Evolutionary conservation across 768 basidiomycete species (phyloP).

Genomic region (Trametes coccinea): DNA sequence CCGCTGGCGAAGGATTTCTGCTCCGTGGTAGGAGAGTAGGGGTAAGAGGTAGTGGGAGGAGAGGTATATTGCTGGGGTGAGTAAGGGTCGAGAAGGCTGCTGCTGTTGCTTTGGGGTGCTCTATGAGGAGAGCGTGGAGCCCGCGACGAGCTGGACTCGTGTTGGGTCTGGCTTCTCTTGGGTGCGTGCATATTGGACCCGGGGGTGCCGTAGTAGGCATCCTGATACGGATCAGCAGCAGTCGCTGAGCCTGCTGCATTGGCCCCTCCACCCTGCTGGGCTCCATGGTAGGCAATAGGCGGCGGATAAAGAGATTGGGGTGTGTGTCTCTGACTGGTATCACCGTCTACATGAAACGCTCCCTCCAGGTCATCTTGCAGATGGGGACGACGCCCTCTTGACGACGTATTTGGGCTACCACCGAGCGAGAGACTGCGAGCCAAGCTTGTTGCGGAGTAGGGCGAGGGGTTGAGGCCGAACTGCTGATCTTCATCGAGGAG

Average conservation of each 20-base stretch:
- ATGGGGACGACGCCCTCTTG: slow-evolving; percentile 64
- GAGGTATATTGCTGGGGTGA: slow-evolving; percentile 66
- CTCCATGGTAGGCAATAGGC: slow-evolving; percentile 58
- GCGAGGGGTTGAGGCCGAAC: slow-evolving; percentile 40
- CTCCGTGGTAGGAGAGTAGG: slow-evolving; percentile 41
- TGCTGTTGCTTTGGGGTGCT: slow-evolving; percentile 45
- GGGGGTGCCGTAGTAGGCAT: slow-evolving; percentile 56
- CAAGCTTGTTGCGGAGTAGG: slow-evolving; percentile 58
- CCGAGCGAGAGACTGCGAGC: slow-evolving; percentile 70
- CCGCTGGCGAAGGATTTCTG: slow-evolving; percentile 42
- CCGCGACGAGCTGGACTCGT: slow-evolving; percentile 51
- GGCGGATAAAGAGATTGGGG: slow-evolving; percentile 54
- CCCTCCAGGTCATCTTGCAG: slow-evolving; percentile 69
- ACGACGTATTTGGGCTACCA: slow-evolving; percentile 43
- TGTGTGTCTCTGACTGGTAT: slow-evolving; percentile 40
- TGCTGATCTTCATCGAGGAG: slow-evolving; percentile 66
- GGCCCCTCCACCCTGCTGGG: slow-evolving; percentile 37
- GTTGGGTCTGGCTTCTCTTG: slow-evolving; percentile 56
- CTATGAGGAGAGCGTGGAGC: slow-evolving; percentile 65
- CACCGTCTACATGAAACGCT: slow-evolving; percentile 43
- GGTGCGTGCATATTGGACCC: slow-evolving; percentile 47
- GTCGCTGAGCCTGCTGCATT: slow-evolving; percentile 38
- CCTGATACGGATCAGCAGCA: slow-evolving; percentile 50
- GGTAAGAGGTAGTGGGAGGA: slow-evolving; percentile 57
- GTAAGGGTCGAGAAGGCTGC: slow-evolving; percentile 67